These are phyloP conservation scores for Chlamydomonas schloesseri DNA, from an alignment of 139 green algal genomes.

Conservation along the genomic window DNA sequence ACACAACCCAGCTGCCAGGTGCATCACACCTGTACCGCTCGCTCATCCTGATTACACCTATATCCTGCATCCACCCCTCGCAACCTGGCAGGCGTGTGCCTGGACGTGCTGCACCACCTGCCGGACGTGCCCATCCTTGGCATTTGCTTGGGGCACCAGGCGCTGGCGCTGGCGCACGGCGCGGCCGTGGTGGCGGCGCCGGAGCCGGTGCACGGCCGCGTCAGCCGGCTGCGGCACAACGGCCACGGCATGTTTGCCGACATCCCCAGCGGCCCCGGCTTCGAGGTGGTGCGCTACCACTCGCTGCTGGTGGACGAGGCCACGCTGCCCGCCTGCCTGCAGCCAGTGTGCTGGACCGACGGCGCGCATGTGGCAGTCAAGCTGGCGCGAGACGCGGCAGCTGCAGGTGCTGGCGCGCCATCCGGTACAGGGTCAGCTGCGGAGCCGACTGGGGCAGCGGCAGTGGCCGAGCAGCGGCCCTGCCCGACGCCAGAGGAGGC, in stretches of 20 bases:
- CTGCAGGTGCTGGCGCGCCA: not conserved
- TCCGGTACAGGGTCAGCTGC: not conserved
- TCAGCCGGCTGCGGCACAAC: conserved; percentile 81
- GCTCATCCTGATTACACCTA: too few species aligned
- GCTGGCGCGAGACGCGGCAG: conserved; percentile 22
- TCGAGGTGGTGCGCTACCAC: conserved; percentile 91
- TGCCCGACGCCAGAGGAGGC: too few species aligned
- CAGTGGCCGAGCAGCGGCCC: too few species aligned
- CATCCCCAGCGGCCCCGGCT: conserved; percentile 81
- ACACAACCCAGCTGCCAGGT: too few species aligned
- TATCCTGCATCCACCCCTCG: not conserved
- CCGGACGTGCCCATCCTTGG: conserved; percentile 89
- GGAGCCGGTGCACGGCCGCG: conserved; percentile 92
- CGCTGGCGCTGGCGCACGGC: conserved; percentile 85
- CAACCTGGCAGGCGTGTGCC: conserved; percentile 78
- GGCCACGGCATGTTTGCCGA: conserved; percentile 84
- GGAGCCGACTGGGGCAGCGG: too few species aligned
- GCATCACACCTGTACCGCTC: too few species aligned
- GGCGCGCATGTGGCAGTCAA: conserved; percentile 66
- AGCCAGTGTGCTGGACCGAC: conserved; percentile 87
- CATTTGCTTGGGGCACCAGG: conserved; percentile 97
- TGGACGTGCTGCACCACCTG: conserved; percentile 68
- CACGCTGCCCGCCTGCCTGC: conserved; percentile 80
- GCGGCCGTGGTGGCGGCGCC: conserved; percentile 77
- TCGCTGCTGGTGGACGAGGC: conserved; percentile 87